Conservation (phyloP, 2,329 filamentous ascomycete genomes). For the Albophoma yamanashiensis region DNA sequence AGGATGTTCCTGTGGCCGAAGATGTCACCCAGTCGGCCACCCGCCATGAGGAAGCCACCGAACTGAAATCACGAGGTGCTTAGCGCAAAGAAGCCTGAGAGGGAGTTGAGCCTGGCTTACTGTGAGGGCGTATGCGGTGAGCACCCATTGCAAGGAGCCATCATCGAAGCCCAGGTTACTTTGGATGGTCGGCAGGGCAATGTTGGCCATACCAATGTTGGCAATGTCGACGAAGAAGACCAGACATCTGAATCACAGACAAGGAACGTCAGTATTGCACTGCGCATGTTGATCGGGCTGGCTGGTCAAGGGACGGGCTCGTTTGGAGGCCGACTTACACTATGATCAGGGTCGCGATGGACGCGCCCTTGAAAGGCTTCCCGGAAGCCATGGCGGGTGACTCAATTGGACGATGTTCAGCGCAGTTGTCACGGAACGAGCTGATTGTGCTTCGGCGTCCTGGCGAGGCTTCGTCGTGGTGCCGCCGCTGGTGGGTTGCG, state of each 20-base stretch:
- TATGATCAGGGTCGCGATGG: conserved; percentile 2
- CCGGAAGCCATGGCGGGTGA: background rate
- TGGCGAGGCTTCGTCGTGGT: background rate
- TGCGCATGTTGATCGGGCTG: background rate
- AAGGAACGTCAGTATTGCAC: background rate
- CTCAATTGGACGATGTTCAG: background rate
- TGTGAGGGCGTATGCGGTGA: conserved; percentile 4
- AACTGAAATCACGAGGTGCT: background rate
- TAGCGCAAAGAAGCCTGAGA: background rate
- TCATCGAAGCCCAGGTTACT: conserved; percentile 4
- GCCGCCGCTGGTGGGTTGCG: background rate
- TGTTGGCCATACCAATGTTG: conserved; percentile 7
- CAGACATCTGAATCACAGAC: conserved; percentile 1
- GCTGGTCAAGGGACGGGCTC: background rate
- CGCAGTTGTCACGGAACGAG: background rate
- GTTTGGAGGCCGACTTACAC: background rate
- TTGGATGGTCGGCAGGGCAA: conserved; percentile 6
- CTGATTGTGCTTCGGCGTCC: background rate
- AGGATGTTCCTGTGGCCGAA: conserved; percentile 4
- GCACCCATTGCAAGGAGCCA: conserved; percentile 5
- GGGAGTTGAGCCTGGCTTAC: background rate
- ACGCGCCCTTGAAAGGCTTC: background rate
- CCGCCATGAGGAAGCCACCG: conserved; percentile 5
- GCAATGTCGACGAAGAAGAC: conserved; percentile 6
- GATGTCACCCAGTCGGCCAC: conserved; percentile 5